phyloP scores from a whole-genome alignment of 768 basidiomycete species.

The Phylloporus rhodoxanthus region DNA sequence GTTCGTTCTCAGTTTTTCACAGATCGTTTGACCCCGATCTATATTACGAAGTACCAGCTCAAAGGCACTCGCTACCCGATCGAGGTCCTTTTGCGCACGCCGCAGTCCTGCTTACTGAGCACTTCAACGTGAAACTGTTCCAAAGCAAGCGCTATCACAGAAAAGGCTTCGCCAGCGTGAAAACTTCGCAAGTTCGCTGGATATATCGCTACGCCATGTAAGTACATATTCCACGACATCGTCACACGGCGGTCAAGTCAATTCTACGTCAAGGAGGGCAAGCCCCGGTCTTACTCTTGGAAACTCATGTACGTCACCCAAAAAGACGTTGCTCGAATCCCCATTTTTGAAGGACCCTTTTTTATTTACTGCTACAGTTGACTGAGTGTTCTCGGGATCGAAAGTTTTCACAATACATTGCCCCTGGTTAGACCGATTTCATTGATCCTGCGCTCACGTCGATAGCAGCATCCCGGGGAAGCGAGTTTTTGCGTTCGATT shows the following conservation, averaged over 20 bases:
- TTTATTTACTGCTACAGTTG: background rate
- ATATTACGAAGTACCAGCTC: background rate
- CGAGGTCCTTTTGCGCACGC: background rate
- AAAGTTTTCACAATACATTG: background rate
- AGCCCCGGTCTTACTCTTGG: background rate
- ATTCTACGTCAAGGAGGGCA: background rate
- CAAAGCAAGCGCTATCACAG: background rate
- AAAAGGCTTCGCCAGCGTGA: background rate
- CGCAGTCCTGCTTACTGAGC: background rate
- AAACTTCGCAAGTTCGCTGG: background rate
- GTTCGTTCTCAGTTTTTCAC: background rate
- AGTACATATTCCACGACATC: background rate
- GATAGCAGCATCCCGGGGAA: background rate
- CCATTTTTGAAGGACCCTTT: background rate
- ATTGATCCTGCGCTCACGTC: background rate
- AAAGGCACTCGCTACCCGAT: background rate
- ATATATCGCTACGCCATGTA: background rate
- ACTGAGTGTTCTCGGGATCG: slow-evolving; percentile 3
- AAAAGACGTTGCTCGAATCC: background rate
- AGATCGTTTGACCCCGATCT: background rate
- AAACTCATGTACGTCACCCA: background rate
- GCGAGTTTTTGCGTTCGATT: background rate
- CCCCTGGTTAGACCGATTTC: background rate
- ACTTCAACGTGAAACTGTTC: background rate
- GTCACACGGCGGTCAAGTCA: background rate